Evolutionary conservation across 768 basidiomycete species (phyloP).

Genomic region (Boletus huronensis): DNA sequence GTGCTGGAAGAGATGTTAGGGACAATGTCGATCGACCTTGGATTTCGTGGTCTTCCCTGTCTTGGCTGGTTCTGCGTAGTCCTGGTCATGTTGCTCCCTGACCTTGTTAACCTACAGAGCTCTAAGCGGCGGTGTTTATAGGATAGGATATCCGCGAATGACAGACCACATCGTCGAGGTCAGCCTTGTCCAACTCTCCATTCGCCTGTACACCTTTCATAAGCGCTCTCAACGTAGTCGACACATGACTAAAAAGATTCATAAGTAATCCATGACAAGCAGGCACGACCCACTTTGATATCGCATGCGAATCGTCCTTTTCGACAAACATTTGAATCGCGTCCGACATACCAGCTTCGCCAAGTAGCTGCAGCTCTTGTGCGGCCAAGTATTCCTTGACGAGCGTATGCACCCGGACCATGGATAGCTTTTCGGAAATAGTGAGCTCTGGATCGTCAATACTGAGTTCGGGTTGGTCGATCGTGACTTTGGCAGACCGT

Average conservation of each 20-base stretch:
- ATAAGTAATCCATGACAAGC: neutral
- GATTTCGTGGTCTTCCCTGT: constrained; percentile 37
- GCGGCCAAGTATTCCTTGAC: constrained; percentile 90
- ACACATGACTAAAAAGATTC: constrained; percentile 57
- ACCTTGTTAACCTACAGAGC: constrained; percentile 56
- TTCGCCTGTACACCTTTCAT: constrained; percentile 67
- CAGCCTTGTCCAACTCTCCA: constrained; percentile 67
- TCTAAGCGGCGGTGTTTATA: neutral
- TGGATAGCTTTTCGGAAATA: constrained; percentile 70
- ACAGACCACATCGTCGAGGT: constrained; percentile 69
- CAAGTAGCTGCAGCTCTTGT: constrained; percentile 89
- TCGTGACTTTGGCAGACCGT: constrained; percentile 50
- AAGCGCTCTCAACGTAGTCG: constrained; percentile 51
- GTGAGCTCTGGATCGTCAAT: constrained; percentile 72
- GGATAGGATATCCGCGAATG: neutral
- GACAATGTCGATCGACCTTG: constrained; percentile 36
- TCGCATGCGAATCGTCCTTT: constrained; percentile 94
- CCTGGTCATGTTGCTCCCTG: constrained; percentile 66
- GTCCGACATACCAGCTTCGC: constrained; percentile 87
- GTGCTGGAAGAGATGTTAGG: neutral
- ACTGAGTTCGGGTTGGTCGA: constrained; percentile 76
- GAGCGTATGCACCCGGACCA: constrained; percentile 81
- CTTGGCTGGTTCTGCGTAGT: constrained; percentile 49
- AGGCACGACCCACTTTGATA: constrained; percentile 62
- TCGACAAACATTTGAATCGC: constrained; percentile 96